Evolutionary conservation across 2,329 filamentous ascomycete genomes (phyloP), one percentile per base, ranked within the genome.

Genomic region (Xylariaceae sp.): DNA sequence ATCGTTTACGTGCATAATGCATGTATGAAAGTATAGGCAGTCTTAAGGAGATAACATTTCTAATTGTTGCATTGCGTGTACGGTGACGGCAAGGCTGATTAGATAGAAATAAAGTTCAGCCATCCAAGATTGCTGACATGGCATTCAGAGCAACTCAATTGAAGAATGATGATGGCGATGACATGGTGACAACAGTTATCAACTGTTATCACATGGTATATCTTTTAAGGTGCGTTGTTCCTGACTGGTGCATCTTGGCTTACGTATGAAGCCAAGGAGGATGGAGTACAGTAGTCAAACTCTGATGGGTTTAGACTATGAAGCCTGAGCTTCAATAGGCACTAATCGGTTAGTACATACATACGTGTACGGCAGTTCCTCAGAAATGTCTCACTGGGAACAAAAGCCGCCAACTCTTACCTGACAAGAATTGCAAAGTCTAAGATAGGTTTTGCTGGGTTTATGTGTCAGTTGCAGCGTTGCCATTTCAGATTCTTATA

Each of bases 161-260:
- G 40, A 29, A 48, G 12, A 32, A 32, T 20, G 41, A 43, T 48
- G 47, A 44, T 20, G 40, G 23, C n/a, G n/a, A n/a, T n/a, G n/a
- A n/a, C n/a, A n/a, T n/a, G n/a, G n/a, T n/a, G n/a, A n/a, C n/a
- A n/a, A n/a, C n/a, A n/a, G n/a, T n/a, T n/a, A n/a, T n/a, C n/a
- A n/a, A 52, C 46, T 48, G 29, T 21, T 32, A 40, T 29, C n/a
- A 42, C 32, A 16, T 40, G 46, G 44, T 41, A 37, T 26, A 49
- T 21, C n/a, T 12, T 14, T 37, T 14, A 44, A 50, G 50, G 16
- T 52, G 44, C 50, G 44, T 40, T 20, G 50, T 57, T 57, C 50
- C 54, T 56, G 50, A 60, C 41, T 56, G 48, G 50, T 19, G 16
- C 26, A 54, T 55, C 54, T 60, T 62, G 59, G 59, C 54, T 50